Conservation (phyloP, 169 alveolate genomes). For the Plasmodium reichenowi region DNA sequence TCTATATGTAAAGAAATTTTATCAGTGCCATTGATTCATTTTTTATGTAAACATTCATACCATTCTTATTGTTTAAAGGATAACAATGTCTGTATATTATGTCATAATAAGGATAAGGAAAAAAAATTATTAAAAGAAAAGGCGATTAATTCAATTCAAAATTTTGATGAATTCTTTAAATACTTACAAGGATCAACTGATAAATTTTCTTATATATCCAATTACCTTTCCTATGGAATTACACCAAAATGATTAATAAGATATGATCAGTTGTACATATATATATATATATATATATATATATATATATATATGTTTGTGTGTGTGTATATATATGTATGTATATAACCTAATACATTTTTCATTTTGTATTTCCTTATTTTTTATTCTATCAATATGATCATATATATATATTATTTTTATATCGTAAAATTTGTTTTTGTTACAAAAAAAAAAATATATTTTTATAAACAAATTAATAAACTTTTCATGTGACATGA, state of each 20-base stretch:
- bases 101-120: constrained; percentile 67
- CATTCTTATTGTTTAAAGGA: constrained; percentile 68
- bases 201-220: constrained; percentile 57
- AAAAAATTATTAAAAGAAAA: constrained; percentile 63
- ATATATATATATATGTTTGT: too few species aligned
- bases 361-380: too few species aligned
- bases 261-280: too few species aligned
- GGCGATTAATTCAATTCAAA: constrained; percentile 53
- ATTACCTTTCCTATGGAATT: constrained; percentile 62
- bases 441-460: too few species aligned
- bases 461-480: too few species aligned
- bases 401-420: too few species aligned
- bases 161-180: constrained; percentile 73
- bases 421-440: too few species aligned
- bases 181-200: constrained; percentile 66
- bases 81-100: constrained; percentile 33
- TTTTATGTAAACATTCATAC: constrained; percentile 65
- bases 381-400: too few species aligned
- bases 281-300: constrained; percentile 2
- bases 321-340: too few species aligned
- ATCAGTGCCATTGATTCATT: constrained; percentile 59
- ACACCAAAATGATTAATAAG: constrained; percentile 11
- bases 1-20: constrained; percentile 36
- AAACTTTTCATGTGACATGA: too few species aligned
- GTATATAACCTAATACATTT: too few species aligned